Percentiles rank a stretch among this genome's conserved stretches.
These are phyloP conservation scores for Bonia amplexicaulis DNA, from an alignment of 176 grass and related monocot genomes.

Conservation along the genomic window DNA sequence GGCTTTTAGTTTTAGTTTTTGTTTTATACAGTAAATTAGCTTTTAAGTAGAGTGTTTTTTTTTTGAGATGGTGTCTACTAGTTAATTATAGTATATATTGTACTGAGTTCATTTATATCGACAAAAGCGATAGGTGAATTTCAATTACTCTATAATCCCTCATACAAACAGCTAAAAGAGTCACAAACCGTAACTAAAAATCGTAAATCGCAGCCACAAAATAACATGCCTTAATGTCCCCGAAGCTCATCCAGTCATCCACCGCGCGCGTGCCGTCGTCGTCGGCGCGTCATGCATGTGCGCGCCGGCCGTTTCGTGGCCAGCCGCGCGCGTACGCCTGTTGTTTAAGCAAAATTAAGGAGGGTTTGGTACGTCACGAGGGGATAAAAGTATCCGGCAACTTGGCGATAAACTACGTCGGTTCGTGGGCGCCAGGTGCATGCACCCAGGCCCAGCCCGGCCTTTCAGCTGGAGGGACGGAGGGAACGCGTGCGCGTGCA, in stretches of 20 bases:
- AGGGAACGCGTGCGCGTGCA: neutral
- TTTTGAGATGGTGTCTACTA: too few relatives aligned
- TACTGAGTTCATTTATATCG: too few relatives aligned
- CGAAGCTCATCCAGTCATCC: neutral
- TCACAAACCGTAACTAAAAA: too few relatives aligned
- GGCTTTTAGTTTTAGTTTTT: too few relatives aligned
- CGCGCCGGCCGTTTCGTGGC: neutral
- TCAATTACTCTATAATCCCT: too few relatives aligned
- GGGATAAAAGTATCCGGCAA: neutral
- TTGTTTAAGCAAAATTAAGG: neutral
- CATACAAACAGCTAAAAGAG: too few relatives aligned
- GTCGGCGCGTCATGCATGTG: neutral
- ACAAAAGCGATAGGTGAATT: too few relatives aligned
- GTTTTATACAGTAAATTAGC: too few relatives aligned
- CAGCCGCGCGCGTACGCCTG: neutral
- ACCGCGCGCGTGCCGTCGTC: neutral
- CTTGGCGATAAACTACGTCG: neutral
- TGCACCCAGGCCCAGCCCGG: neutral
- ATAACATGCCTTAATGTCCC: too few relatives aligned
- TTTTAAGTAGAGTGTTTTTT: too few relatives aligned
- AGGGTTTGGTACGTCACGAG: neutral
- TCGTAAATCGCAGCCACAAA: too few relatives aligned
- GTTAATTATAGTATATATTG: too few relatives aligned
- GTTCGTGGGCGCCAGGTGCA: conserved; percentile 17
- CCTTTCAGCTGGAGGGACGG: neutral